Percentiles rank a stretch among this genome's conserved stretches.
These are phyloP conservation scores for Penicillium occitanis DNA, from an alignment of 2,329 filamentous ascomycete genomes.

Conservation along the genomic window DNA sequence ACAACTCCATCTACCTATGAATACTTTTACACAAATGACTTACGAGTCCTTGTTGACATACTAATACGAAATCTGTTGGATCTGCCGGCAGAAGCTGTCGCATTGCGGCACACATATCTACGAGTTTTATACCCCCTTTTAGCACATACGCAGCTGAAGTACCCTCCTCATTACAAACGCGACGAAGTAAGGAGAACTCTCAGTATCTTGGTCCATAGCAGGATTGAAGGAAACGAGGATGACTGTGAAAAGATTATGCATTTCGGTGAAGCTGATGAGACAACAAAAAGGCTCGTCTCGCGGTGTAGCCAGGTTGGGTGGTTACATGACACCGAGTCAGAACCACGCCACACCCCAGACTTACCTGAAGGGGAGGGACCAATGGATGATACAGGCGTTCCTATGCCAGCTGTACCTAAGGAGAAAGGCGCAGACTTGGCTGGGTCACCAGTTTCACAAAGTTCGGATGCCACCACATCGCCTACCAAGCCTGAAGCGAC, in stretches of 20 bases:
- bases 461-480: slow-evolving; percentile 51
- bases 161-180: slow-evolving; percentile 86
- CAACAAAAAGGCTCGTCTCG: slow-evolving; percentile 48
- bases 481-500: slow-evolving; percentile 34
- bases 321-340: slow-evolving; percentile 34
- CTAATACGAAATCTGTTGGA: slow-evolving; percentile 97
- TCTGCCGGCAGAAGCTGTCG: slow-evolving; percentile 72
- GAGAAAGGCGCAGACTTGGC: slow-evolving; percentile 41
- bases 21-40: slow-evolving; percentile 98
- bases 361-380: slow-evolving; percentile 11
- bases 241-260: slow-evolving; percentile 49
- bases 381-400: neutral
- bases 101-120: slow-evolving; percentile 87
- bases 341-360: slow-evolving; percentile 14
- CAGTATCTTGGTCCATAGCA: slow-evolving; percentile 68
- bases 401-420: slow-evolving; percentile 19
- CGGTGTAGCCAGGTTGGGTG: slow-evolving; percentile 50
- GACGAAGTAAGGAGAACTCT: slow-evolving; percentile 79
- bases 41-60: slow-evolving; percentile 90
- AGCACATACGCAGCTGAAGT: slow-evolving; percentile 83
- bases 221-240: slow-evolving; percentile 59
- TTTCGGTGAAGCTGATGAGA: slow-evolving; percentile 53
- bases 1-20: slow-evolving; percentile 89
- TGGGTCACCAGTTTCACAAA: slow-evolving; percentile 30
- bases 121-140: slow-evolving; percentile 88